Percentiles rank a stretch among this genome's conserved stretches.
phyloP scores from a whole-genome alignment of 257 asterid genomes.

The Solanum phureja region DNA sequence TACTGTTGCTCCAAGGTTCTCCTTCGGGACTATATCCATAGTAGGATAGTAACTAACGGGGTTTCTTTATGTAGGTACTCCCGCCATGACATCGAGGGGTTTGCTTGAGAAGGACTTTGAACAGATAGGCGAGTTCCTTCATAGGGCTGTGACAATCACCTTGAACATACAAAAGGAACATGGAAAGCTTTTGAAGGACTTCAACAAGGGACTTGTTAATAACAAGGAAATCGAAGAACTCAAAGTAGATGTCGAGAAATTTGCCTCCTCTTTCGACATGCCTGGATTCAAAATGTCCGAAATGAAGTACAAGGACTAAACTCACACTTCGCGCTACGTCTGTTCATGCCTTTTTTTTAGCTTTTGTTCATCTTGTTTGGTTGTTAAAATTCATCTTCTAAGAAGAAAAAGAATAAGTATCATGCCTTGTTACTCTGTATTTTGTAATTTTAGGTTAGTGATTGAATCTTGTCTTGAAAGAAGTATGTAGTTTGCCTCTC shows the following conservation, averaged over 20 bases:
- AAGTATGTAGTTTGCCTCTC: too few relatives aligned
- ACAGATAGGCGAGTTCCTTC: too few relatives aligned
- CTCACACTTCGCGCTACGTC: background rate
- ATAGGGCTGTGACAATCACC: too few relatives aligned
- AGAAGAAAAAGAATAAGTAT: background rate
- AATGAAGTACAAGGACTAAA: slow-evolving; percentile 79
- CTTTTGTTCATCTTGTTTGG: background rate
- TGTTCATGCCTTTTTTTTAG: background rate
- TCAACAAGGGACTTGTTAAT: slow-evolving; percentile 80
- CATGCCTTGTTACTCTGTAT: background rate
- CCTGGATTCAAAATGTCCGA: slow-evolving; percentile 88
- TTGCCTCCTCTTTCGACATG: slow-evolving; percentile 75
- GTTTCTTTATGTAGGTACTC: too few relatives aligned
- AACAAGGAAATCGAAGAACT: slow-evolving; percentile 87
- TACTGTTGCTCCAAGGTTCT: too few relatives aligned
- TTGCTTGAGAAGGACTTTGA: too few relatives aligned
- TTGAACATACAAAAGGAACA: slow-evolving; percentile 81
- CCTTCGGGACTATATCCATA: too few relatives aligned
- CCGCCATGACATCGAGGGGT: too few relatives aligned
- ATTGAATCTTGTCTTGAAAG: too few relatives aligned
- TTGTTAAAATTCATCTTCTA: background rate
- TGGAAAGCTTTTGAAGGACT: slow-evolving; percentile 91
- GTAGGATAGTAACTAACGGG: too few relatives aligned
- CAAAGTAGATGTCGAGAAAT: slow-evolving; percentile 87
- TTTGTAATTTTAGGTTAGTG: too few relatives aligned